A percentile compares a stretch with the other conserved stretches of the same genome.
Evolutionary conservation across 495 filamentous ascomycete species (phyloP).

Genomic region (Evansstolkia leycettana): DNA sequence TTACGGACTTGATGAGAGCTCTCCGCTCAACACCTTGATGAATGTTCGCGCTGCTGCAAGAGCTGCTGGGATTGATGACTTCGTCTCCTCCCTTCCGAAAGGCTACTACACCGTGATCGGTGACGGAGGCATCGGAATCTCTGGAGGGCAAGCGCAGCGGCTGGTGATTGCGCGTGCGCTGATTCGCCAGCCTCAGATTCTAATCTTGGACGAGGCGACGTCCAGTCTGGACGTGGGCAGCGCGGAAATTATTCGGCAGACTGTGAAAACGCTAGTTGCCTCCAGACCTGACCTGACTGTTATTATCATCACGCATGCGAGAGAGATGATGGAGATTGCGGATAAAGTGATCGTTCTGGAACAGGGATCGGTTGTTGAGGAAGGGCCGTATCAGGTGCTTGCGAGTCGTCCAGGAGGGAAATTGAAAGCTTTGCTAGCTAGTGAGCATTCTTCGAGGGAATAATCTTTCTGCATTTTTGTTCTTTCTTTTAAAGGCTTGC

Average conservation of each 20-base stretch:
- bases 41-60: slow-evolving; percentile 48
- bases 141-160: slow-evolving; percentile 77
- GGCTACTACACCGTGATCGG: slow-evolving; percentile 70
- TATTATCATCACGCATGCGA: slow-evolving; percentile 65
- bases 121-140: slow-evolving; percentile 62
- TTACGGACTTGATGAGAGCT: slow-evolving; percentile 50
- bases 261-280: slow-evolving; percentile 38
- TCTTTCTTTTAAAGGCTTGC: no score
- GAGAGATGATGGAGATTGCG: slow-evolving; percentile 73
- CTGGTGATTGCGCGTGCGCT: slow-evolving; percentile 75
- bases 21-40: slow-evolving; percentile 17
- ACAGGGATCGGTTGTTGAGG: slow-evolving; percentile 52
- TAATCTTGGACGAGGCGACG: slow-evolving; percentile 86
- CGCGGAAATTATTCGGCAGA: slow-evolving; percentile 53
- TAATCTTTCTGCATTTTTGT: neutral
- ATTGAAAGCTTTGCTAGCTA: slow-evolving; percentile 23
- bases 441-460: neutral
- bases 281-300: slow-evolving; percentile 28
- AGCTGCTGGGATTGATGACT: slow-evolving; percentile 67
- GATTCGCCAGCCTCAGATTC: slow-evolving; percentile 49
- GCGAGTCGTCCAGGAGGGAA: slow-evolving; percentile 21
- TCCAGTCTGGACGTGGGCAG: slow-evolving; percentile 61
- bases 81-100: slow-evolving; percentile 55
- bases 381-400: slow-evolving; percentile 48
- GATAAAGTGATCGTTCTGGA: slow-evolving; percentile 61